These are phyloP conservation scores for Blastobotrys petasosporus DNA, from an alignment of 1,139 yeast genomes.

Conservation along the genomic window DNA sequence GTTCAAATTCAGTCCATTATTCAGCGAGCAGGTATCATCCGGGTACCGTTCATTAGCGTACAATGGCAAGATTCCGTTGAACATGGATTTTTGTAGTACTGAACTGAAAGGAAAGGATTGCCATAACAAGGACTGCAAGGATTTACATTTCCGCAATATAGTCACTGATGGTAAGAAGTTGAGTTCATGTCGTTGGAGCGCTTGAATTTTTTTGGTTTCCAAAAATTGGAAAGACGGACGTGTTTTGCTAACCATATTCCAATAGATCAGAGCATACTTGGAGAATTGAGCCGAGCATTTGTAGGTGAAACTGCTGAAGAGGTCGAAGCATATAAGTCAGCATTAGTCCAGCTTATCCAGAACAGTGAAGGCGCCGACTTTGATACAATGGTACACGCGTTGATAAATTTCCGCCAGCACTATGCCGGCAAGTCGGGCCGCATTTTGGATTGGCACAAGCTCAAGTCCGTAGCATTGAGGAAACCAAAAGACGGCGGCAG, in stretches of 20 bases:
- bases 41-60: conserved; percentile 29
- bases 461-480: conserved; percentile 9
- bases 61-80: conserved; percentile 22
- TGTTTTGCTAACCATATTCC: background rate
- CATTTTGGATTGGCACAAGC: conserved; percentile 22
- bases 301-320: conserved; percentile 22
- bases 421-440: conserved; percentile 6
- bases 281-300: conserved; percentile 21
- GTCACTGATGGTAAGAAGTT: conserved; percentile 20
- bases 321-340: conserved; percentile 20
- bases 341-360: conserved; percentile 11
- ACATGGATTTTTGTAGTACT: conserved; percentile 24
- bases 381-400: conserved; percentile 14
- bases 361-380: conserved; percentile 8
- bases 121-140: conserved; percentile 22
- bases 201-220: background rate
- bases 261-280: conserved; percentile 20
- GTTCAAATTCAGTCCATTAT: conserved; percentile 30
- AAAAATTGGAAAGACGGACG: background rate
- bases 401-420: conserved; percentile 10
- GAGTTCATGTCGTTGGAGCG: background rate
- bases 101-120: conserved; percentile 27
- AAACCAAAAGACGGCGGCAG: background rate
- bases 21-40: conserved; percentile 16
- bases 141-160: conserved; percentile 29